phyloP scores from a whole-genome alignment of 495 filamentous ascomycete species.

The Talaromyces thailandensis region DNA sequence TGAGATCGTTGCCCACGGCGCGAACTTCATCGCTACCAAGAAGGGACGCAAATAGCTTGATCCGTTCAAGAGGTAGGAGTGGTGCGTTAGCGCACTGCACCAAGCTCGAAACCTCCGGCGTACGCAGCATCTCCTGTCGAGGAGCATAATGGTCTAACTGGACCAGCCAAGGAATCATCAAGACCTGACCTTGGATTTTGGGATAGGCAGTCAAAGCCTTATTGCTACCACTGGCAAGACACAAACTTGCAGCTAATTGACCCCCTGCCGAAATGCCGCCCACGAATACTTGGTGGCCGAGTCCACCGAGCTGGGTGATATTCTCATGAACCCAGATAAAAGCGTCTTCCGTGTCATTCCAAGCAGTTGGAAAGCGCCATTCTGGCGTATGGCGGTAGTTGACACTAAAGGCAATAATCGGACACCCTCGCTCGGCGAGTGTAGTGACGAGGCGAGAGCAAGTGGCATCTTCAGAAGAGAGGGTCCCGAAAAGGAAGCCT shows the following conservation, averaged over 20 bases:
- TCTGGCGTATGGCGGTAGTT: neutral
- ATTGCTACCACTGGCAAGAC: neutral
- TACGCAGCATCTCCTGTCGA: neutral
- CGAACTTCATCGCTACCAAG: neutral
- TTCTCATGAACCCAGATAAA: neutral
- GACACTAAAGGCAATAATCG: neutral
- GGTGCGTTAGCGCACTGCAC: neutral
- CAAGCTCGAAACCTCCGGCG: neutral
- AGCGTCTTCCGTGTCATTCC: neutral
- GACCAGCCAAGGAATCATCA: neutral
- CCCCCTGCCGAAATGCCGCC: neutral
- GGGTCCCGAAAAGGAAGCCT: constrained; percentile 35
- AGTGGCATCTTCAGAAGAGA: constrained; percentile 35
- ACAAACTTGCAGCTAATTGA: neutral
- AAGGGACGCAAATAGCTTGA: neutral
- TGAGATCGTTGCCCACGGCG: neutral
- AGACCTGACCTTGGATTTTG: neutral
- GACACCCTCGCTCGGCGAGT: neutral
- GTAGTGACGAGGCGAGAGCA: constrained; percentile 26
- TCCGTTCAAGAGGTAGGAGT: neutral
- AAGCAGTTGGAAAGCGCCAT: neutral
- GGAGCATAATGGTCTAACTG: neutral
- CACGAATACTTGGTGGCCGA: neutral
- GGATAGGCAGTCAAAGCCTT: neutral
- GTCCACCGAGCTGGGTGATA: neutral